Conservation (phyloP, 805 yeast genomes). For the Nakazawaea holstii region DNA sequence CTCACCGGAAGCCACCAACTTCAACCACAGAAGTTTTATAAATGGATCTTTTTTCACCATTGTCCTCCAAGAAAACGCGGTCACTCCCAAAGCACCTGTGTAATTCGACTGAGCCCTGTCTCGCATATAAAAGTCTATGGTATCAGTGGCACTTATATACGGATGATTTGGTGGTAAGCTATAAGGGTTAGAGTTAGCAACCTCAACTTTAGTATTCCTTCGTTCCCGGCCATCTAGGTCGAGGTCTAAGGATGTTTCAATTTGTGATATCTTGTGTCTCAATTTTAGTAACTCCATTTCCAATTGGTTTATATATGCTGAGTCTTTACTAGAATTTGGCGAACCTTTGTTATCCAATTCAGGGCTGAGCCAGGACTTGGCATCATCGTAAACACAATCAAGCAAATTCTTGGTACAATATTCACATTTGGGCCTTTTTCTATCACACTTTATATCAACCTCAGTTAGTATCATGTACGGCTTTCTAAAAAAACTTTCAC, state of each 20-base stretch:
- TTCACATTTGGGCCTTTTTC: slow-evolving; percentile 26
- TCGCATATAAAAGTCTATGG: slow-evolving; percentile 4
- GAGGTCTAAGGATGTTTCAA: neutral
- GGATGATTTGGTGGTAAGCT: slow-evolving; percentile 6
- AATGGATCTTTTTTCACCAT: slow-evolving; percentile 45
- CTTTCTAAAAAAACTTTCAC: neutral
- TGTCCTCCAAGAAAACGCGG: slow-evolving; percentile 40
- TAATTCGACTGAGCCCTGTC: neutral
- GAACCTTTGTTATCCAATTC: no score
- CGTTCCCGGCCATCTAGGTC: neutral
- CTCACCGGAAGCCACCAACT: neutral
- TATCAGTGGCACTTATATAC: neutral
- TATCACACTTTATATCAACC: slow-evolving; percentile 22
- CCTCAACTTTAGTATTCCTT: no score
- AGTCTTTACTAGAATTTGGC: neutral
- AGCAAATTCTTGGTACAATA: slow-evolving; percentile 24
- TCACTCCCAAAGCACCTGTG: slow-evolving; percentile 17
- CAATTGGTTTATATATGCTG: neutral
- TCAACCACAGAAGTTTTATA: slow-evolving; percentile 32
- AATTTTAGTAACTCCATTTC: slow-evolving; percentile 2
- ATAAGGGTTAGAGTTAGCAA: no score
- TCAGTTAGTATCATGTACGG: neutral
- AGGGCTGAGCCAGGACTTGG: slow-evolving; percentile 7
- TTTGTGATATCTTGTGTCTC: neutral
- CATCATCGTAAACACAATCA: slow-evolving; percentile 25